Conservation (phyloP, 768 basidiomycete genomes). For the Sporobolomyces pararoseus region DNA sequence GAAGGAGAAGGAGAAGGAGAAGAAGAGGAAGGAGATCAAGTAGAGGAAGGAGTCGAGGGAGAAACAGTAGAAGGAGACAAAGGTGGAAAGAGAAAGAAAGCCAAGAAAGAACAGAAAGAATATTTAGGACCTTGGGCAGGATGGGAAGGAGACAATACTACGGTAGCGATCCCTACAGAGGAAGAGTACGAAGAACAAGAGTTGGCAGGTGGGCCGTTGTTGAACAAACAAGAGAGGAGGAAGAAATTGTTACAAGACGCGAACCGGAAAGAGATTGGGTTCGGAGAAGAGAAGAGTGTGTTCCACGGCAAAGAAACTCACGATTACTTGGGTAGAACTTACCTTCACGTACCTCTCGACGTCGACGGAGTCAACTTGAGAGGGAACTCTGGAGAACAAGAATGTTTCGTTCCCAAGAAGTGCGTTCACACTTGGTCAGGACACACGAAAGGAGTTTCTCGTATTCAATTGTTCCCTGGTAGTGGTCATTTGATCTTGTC, state of each 20-base stretch:
- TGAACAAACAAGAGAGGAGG: conserved; percentile 66
- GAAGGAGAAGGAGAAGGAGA: conserved; percentile 19
- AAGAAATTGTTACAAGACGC: conserved; percentile 50
- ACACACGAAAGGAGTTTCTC: conserved; percentile 93
- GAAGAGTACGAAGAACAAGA: conserved; percentile 62
- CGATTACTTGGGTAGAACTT: conserved; percentile 97
- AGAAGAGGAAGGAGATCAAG: conserved; percentile 11
- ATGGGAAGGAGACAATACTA: conserved; percentile 62
- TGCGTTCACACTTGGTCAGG: conserved; percentile 99
- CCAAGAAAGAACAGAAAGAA: conserved; percentile 48
- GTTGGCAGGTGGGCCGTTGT: conserved; percentile 54
- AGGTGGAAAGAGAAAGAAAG: conserved; percentile 19
- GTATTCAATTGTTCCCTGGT: conserved; percentile 83
- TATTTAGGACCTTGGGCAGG: conserved; percentile 94
- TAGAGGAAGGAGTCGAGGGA: not conserved
- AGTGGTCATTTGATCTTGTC: conserved; percentile 89
- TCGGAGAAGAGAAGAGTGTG: conserved; percentile 84
- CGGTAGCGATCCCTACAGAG: conserved; percentile 54
- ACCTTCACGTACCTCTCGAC: conserved; percentile 79
- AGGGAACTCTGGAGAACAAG: conserved; percentile 72
- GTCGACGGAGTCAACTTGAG: conserved; percentile 75
- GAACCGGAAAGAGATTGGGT: conserved; percentile 61
- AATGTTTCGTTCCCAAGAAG: conserved; percentile 88
- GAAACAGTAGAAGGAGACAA: not conserved
- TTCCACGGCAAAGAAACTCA: conserved; percentile 97